Base-by-base conservation (phyloP, 2,329 filamentous ascomycete genomes). In the Trichoderma simmonsii region DNA sequence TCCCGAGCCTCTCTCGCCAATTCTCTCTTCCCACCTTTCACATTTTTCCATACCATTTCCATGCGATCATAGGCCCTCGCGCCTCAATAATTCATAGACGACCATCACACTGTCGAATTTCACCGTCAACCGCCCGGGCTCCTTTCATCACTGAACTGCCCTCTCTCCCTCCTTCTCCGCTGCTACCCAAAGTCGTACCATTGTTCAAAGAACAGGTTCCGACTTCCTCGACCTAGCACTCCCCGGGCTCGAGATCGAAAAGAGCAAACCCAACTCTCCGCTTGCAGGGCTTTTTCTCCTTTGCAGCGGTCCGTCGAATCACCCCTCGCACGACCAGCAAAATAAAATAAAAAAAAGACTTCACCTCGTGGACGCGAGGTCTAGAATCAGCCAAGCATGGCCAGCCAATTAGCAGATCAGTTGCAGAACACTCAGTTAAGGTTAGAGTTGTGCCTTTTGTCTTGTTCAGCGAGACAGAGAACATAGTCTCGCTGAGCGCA, bases 331-430 rank as follows among this genome's bases (percentile, higher is more conserved):
- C 63, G 63, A 56, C 18, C 26, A 24, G 43, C 21, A 56, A 66
- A 66, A 66, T 11, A 66, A 66, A 66, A 69, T 68, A 61, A 69
- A 72, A 60, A 74, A 67, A 34, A 43, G 32, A 67, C 64, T 59
- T 74, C 74, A 73, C 74, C 77, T 77, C 74, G 75, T 73, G 75
- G 75, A 77, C 75, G 75, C 75, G 77, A 74, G 75, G 70, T 69
- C 75, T 75, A 77, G 76, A 74, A 77, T 76, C 75, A 56, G 30
- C 60, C 59, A 56, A 79, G 76, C 78, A 85, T 85, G 83, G 79
- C 83, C 77, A 83, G 85, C 78, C 82, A 83, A 79, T 79, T 85
- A 76, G 81, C 80, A 80, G 82, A 85, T 72, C 81, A 83, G 80
- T 79, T 85, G 75, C 81, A 81, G 79, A 81, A 77, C 74, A 80